These are phyloP conservation scores for Dioscorea cayenensis DNA, from an alignment of 116 monocot species.

Conservation along the genomic window DNA sequence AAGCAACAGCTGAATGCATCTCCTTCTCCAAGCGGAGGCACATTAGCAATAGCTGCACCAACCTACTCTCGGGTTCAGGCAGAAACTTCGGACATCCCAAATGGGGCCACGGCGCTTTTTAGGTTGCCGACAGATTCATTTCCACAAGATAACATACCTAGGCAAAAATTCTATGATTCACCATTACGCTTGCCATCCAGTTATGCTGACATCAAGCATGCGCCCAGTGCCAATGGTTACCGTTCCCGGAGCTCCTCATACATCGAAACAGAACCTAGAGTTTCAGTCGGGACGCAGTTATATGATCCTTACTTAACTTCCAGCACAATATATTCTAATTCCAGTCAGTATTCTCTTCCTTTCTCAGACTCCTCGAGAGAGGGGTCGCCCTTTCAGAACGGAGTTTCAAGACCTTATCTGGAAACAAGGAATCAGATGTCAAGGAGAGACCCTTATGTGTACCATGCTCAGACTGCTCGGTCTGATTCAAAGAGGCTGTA, in stretches of 20 bases:
- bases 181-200: constrained; percentile 9
- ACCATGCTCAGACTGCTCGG: background rate
- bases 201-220: constrained; percentile 1
- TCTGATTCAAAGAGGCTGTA: background rate
- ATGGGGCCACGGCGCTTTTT: constrained; percentile 30
- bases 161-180: background rate
- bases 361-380: background rate
- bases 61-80: constrained; percentile 1
- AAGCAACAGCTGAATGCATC: constrained; percentile 11
- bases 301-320: background rate
- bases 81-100: constrained; percentile 21
- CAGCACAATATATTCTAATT: background rate
- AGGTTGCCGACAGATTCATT: constrained; percentile 38
- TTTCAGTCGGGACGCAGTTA: background rate
- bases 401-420: background rate
- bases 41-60: constrained; percentile 7
- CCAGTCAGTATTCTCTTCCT: background rate
- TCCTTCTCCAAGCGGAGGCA: constrained; percentile 7
- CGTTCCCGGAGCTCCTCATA: background rate
- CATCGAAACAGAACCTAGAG: background rate
- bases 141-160: background rate
- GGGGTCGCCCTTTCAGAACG: background rate
- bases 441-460: background rate
- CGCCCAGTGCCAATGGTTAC: background rate
- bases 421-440: constrained; percentile 17